Evolutionary conservation across 371 early-diverging fungal genomes (phyloP), one percentile per base, ranked within the genome.

Genomic region (Rhizopus microsporus): DNA sequence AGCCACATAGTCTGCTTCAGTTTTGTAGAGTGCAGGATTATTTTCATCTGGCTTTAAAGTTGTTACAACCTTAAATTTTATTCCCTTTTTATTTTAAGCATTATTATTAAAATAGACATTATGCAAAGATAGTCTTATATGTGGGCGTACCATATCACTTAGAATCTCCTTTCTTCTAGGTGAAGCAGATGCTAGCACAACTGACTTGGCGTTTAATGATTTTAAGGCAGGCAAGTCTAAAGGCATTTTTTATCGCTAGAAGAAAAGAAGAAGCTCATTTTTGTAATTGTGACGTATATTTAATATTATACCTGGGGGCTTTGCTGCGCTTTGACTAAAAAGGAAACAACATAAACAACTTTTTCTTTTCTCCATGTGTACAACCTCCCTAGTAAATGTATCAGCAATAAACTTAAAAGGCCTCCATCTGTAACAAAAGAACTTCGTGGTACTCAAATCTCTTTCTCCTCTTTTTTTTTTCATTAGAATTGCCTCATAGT

Each of bases 161-260:
- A 94, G 69, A 45, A 94, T 88, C 48, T 93, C 90, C 60, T 78
- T 81, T 56, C 95, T 82, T 30, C 93, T 81, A 2, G 91, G 93
- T 4, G 93, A 92, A 7, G 85, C 86, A 3, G 93, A 93, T 17
- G 91, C 95, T 23, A 94, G 78, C 23, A 94, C 63, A 43, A 93
- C 70, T 10, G 68, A 80, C 56, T 83, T 85, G 5, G 65, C 51
- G 29, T 72, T 64, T 15, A 84, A 57, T 15, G 51, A 15, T 38
- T 59, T 55, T 3, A 71, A 23, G 47, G 47, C 48, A 47, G 71
- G 61, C 32, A 71, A 55, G 15, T 69, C 39, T 5, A 64, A 33
- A n/a, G 57, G 51, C 65, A 68, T 68, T 9, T 56, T 29, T 39
- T 47, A 10, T 7, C 32, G 5, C 32, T 31, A 31, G 34, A 43